Conservation (phyloP, 129 eudicot genomes). For the Sambucus nigra region DNA sequence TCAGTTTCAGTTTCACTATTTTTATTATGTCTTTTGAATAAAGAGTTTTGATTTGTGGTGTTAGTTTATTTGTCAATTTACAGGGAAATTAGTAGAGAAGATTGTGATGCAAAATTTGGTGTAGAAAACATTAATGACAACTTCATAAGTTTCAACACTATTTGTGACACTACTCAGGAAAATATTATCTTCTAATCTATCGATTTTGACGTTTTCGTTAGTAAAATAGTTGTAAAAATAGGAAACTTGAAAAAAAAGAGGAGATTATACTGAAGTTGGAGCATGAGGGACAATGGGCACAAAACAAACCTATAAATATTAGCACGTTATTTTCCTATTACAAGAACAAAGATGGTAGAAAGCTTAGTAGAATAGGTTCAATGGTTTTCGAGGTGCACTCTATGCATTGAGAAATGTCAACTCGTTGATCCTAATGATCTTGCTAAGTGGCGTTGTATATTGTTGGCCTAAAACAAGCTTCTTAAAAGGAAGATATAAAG, state of each 20-base stretch:
- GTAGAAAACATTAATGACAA: constrained; percentile 64
- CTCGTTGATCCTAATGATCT: constrained; percentile 38
- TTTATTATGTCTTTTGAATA: background rate
- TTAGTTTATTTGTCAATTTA: constrained; percentile 4
- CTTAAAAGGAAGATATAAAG: too few species aligned
- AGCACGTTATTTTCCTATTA: too few species aligned
- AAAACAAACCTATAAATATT: too few species aligned
- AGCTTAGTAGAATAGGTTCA: constrained; percentile 43
- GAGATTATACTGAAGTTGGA: too few species aligned
- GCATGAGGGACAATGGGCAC: too few species aligned
- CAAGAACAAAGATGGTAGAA: too few species aligned
- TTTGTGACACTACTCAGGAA: constrained; percentile 94
- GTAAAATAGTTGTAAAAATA: too few species aligned
- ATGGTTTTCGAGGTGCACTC: constrained; percentile 43
- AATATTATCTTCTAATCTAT: background rate
- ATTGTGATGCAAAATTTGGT: constrained; percentile 85
- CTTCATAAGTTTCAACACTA: constrained; percentile 84
- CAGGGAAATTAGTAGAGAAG: constrained; percentile 77
- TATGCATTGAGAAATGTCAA: constrained; percentile 37
- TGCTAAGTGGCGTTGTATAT: constrained; percentile 34
- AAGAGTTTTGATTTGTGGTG: constrained; percentile 2
- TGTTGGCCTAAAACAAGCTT: too few species aligned
- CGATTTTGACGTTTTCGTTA: background rate
- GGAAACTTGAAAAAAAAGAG: too few species aligned
- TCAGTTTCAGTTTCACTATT: constrained; percentile 17